Evolutionary conservation across 371 early-diverging fungal genomes (phyloP).

Genomic region (Basidiobolus meristosporus): DNA sequence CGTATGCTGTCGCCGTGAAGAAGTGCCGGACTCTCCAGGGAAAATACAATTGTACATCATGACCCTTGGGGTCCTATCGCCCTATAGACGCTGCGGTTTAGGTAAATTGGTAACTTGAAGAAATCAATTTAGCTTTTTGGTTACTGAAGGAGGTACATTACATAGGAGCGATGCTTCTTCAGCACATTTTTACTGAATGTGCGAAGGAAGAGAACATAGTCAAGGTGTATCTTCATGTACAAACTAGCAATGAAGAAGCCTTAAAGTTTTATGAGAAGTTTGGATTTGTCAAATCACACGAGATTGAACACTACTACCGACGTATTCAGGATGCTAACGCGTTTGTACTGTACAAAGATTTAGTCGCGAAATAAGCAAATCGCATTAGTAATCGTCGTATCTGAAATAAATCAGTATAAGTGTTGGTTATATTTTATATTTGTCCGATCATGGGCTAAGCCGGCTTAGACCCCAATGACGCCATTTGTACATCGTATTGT

Average conservation of each 20-base stretch:
- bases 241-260: constrained; percentile 67
- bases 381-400: too few species aligned
- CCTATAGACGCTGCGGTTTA: constrained; percentile 63
- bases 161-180: constrained; percentile 33
- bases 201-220: constrained; percentile 11
- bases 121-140: constrained; percentile 2
- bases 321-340: too few species aligned
- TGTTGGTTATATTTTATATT: too few species aligned
- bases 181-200: constrained; percentile 35
- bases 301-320: too few species aligned
- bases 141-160: background rate
- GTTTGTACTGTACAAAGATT: too few species aligned
- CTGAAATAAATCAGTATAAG: too few species aligned
- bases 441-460: too few species aligned
- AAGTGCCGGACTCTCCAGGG: constrained; percentile 10
- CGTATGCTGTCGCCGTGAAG: constrained; percentile 69
- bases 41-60: constrained; percentile 60
- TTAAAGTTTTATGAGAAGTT: constrained; percentile 70
- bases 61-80: constrained; percentile 84
- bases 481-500: too few species aligned
- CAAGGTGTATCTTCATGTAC: constrained; percentile 77
- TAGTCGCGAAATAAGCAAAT: too few species aligned
- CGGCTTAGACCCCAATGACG: too few species aligned
- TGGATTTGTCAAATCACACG: constrained; percentile 40
- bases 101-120: constrained; percentile 20